Evolutionary conservation across 140 eudicot species (phyloP).

Genomic region (Flaveria floridana): DNA sequence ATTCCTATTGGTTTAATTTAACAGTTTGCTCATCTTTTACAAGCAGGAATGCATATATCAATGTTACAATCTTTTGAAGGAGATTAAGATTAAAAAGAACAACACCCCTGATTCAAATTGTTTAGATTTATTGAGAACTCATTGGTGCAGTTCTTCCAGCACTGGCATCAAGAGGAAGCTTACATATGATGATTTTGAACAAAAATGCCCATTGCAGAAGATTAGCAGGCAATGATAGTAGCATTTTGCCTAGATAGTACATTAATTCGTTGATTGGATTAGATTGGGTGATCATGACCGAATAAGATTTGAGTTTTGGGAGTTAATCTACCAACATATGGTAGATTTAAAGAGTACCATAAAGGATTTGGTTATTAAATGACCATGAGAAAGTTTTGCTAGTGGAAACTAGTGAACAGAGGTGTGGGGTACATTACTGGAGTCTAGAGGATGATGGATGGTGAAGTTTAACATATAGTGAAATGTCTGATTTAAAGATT

Average conservation of each 20-base stretch:
- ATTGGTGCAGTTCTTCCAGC: constrained; percentile 33
- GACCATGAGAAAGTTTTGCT: constrained; percentile 27
- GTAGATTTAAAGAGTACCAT: constrained; percentile 39
- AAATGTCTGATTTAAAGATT: constrained; percentile 38
- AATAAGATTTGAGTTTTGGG: constrained; percentile 34
- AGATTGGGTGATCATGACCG: constrained; percentile 30
- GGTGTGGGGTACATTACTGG: constrained; percentile 21
- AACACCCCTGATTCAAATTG: constrained; percentile 48
- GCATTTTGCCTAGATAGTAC: constrained; percentile 25
- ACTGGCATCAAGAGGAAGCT: constrained; percentile 56
- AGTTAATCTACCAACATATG: constrained; percentile 48
- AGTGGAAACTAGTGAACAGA: constrained; percentile 48
- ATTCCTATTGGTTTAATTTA: constrained; percentile 14
- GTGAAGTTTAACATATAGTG: constrained; percentile 45
- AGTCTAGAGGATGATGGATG: constrained; percentile 36
- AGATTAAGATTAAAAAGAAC: constrained; percentile 35
- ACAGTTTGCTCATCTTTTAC: constrained; percentile 14
- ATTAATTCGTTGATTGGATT: constrained; percentile 43
- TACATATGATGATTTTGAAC: constrained; percentile 42
- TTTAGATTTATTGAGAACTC: constrained; percentile 20
- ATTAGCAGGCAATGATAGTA: constrained; percentile 35
- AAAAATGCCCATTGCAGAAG: constrained; percentile 41
- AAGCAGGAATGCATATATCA: constrained; percentile 50
- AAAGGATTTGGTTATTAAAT: constrained; percentile 32
- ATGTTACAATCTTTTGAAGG: constrained; percentile 59